These are phyloP conservation scores for Candida patagonica DNA, from an alignment of 805 yeast genomes.

Conservation along the genomic window DNA sequence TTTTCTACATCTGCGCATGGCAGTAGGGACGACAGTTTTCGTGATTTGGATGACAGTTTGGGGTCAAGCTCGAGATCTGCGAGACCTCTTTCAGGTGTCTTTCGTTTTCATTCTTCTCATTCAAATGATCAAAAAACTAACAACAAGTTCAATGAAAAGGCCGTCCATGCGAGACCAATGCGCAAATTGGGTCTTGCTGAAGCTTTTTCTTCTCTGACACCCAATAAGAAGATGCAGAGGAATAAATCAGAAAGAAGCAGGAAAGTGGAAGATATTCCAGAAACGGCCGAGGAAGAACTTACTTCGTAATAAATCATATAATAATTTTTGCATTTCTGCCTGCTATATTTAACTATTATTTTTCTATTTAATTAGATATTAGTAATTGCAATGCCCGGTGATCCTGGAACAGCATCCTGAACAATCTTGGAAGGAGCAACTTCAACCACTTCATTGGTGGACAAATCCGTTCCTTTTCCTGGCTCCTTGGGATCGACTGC, in stretches of 20 bases:
- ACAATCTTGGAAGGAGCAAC: conserved; percentile 55
- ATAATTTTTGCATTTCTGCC: background rate
- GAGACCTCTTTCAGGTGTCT: background rate
- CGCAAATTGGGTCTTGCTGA: conserved; percentile 12
- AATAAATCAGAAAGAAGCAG: background rate
- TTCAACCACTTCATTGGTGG: conserved; percentile 61
- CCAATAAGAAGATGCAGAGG: background rate
- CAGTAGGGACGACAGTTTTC: background rate
- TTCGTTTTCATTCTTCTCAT: background rate
- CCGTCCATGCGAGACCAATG: conserved; percentile 9
- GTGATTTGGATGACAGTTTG: conserved; percentile 1
- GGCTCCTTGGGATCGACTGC: conserved; percentile 54
- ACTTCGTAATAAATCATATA: background rate
- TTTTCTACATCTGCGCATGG: background rate
- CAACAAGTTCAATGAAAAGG: conserved; percentile 14
- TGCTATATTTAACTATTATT: background rate
- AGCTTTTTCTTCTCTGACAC: conserved; percentile 1
- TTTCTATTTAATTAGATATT: conserved; percentile 37
- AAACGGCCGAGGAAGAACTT: background rate
- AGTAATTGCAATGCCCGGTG: conserved; percentile 74
- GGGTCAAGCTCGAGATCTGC: no score
- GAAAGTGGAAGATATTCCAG: conserved; percentile 1
- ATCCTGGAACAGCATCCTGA: conserved; percentile 85
- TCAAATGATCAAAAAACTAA: background rate
- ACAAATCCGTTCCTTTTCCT: conserved; percentile 48